These are phyloP conservation scores for Vigna reflexopilosa DNA, from an alignment of 306 rosid species.

Conservation along the genomic window DNA sequence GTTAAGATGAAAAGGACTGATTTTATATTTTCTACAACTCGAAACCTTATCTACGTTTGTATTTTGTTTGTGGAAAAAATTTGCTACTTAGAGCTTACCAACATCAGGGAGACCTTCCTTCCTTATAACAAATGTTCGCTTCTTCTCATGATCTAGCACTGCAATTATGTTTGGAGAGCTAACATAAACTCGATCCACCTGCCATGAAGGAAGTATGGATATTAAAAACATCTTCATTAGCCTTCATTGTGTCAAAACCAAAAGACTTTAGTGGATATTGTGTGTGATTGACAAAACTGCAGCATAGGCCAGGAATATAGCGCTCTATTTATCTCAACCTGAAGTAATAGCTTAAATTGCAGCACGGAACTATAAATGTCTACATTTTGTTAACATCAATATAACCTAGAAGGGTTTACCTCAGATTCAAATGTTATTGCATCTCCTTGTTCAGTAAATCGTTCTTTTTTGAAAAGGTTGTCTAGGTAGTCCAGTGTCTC, in stretches of 20 bases:
- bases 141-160: conserved; percentile 87
- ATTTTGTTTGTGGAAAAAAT: not conserved
- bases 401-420: conserved; percentile 51
- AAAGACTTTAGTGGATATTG: not conserved
- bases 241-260: not conserved
- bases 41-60: not conserved
- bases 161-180: conserved; percentile 81
- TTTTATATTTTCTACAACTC: not conserved
- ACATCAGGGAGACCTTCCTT: conserved; percentile 97
- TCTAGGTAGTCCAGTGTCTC: conserved; percentile 92
- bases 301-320: conserved; percentile 12
- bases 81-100: conserved; percentile 61
- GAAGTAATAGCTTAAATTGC: conserved; percentile 9
- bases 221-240: conserved; percentile 18
- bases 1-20: not conserved
- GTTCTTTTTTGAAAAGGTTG: conserved; percentile 78
- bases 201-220: conserved; percentile 26
- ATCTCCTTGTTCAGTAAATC: conserved; percentile 96
- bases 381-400: not conserved
- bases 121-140: conserved; percentile 77
- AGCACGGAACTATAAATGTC: conserved; percentile 17
- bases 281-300: conserved; percentile 20
- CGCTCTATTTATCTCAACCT: not conserved
- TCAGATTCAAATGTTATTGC: conserved; percentile 93
- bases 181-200: conserved; percentile 94